Evolutionary conservation across 2,329 filamentous ascomycete species (phyloP).

Genomic region (Tolypocladium tropicale): DNA sequence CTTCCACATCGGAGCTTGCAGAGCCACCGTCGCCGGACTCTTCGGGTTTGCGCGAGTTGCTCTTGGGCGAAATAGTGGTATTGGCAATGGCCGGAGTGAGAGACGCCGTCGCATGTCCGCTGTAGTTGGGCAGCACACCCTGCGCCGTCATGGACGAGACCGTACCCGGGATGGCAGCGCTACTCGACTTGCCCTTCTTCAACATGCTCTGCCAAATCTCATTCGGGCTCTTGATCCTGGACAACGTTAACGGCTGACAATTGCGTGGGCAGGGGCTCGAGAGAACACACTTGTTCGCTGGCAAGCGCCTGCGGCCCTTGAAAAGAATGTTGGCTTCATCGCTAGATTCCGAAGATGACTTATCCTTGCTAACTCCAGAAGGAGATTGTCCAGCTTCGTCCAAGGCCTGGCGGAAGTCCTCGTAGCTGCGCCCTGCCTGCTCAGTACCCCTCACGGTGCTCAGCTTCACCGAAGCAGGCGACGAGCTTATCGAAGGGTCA

Average conservation of each 20-base stretch:
- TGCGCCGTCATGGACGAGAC: constrained; percentile 43
- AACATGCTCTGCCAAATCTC: constrained; percentile 40
- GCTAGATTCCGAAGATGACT: constrained; percentile 17
- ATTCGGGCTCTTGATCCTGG: constrained; percentile 28
- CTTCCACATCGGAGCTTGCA: constrained; percentile 17
- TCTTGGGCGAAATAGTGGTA: constrained; percentile 20
- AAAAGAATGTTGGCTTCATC: constrained; percentile 27
- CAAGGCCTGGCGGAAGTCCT: constrained; percentile 16
- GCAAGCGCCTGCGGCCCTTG: constrained; percentile 22
- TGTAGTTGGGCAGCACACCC: constrained; percentile 43
- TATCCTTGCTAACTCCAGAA: constrained; percentile 9
- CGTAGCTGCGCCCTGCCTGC: constrained; percentile 14
- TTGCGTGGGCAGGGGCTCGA: not conserved
- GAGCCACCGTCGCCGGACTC: constrained; percentile 11
- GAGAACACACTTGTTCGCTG: constrained; percentile 18
- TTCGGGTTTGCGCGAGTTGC: constrained; percentile 14
- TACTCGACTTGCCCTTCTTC: constrained; percentile 41
- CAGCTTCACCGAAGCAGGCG: constrained; percentile 10
- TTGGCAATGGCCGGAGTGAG: constrained; percentile 34
- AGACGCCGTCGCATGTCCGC: constrained; percentile 41
- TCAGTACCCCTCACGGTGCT: constrained; percentile 12
- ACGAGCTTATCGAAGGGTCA: constrained; percentile 11
- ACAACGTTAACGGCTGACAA: constrained; percentile 5
- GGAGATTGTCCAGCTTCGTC: constrained; percentile 1
- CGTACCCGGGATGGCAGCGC: constrained; percentile 32